Base-by-base conservation (phyloP, 2,329 filamentous ascomycete genomes). In the Truncatella angustata region DNA sequence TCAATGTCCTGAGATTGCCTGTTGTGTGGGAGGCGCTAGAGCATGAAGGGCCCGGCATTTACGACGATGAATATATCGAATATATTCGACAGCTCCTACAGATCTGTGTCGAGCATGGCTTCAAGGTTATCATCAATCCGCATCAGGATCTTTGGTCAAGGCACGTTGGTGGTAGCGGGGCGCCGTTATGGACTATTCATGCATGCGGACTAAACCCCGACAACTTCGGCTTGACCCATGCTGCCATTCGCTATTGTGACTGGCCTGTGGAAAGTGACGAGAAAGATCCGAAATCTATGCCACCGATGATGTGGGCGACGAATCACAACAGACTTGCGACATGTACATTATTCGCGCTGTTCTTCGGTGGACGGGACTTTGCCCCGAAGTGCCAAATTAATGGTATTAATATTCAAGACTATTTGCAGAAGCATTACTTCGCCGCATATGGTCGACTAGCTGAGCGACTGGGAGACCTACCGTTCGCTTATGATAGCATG, bases 281-380 rank as follows among this genome's bases (percentile, higher is more conserved):
- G 9, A 61, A 60, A 26, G 54, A 63, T 40, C 60, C 60, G n/a
- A 56, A 54, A 7, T 34, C 47, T n/a, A 59, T 56, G 24, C 59
- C 60, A 34, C 39, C 47, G 26, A 63, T 63, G 60, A 60, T 62
- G 56, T 63, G 59, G 60, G 60, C 58, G n/a, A 63, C 59, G 5
- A 63, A 63, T 40, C 55, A 62, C 46, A 63, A 55, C 52, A 49
- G 60, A n/a, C 50, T 63, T 4, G 56, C 56, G 4, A 42, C 55
- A 18, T 53, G 47, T 36, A 60, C 60, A 10, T 12, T 62, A 6
- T 63, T 60, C 32, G 51, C 59, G 1, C 53, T 63, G 11, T 63
- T 63, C 51, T 62, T 56, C 21, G 59, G 49, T 20, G 59, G 60
- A 1, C 39, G 54, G 11, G 55, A 60, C 24, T 58, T 60, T 20